Evolutionary conservation across 2,329 filamentous ascomycete species (phyloP), one percentile per base, ranked within the genome.

Genomic region (Sodiomyces alkalinus): DNA sequence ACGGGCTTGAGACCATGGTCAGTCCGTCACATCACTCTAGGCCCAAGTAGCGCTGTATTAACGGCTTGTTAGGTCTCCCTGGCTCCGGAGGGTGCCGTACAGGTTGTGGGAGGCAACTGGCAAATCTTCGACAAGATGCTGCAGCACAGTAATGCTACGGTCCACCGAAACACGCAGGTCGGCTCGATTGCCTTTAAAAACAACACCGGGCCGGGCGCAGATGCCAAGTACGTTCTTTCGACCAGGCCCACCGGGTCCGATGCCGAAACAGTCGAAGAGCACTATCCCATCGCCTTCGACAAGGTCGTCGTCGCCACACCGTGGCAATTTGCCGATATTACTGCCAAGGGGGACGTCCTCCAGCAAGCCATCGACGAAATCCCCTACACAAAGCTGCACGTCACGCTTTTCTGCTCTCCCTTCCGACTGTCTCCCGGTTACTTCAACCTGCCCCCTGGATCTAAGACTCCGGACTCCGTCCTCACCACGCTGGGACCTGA

Each of bases 41-140:
- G 8, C 7, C 5, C 11, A 9, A 6, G 15, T 11, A 17, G 9
- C 4, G 9, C 10, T 5, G 4, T 25, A 7, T n/a, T 25, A 9
- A 25, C 15, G 11, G 14, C 13, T 14, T 2, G 26, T 3, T 18
- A 62, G 58, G 79, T 92, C 3, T 87, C 85, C 23, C 82, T 96
- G 73, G 80, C 86, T 3, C 80, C 85, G 0, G 77, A 87, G 29
- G 85, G 83, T 6, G 82, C 86, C 1, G 71, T 85, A 47, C 62
- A 78, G 12, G 68, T 96, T 1, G 53, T 68, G 10, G 85, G 85
- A 6, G 90, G 90, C 2, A 98, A 96, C 50, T 96, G 86, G 85
- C 74, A 72, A 42, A 93, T 98, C 30, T 98, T 98, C 46, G 66
- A 76, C n/a, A 57, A 64, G 24, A 92, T 94, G 79, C 57, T 87